Conservation (phyloP, 1,284 basidiomycete species). For the Ustilago hordei region DNA sequence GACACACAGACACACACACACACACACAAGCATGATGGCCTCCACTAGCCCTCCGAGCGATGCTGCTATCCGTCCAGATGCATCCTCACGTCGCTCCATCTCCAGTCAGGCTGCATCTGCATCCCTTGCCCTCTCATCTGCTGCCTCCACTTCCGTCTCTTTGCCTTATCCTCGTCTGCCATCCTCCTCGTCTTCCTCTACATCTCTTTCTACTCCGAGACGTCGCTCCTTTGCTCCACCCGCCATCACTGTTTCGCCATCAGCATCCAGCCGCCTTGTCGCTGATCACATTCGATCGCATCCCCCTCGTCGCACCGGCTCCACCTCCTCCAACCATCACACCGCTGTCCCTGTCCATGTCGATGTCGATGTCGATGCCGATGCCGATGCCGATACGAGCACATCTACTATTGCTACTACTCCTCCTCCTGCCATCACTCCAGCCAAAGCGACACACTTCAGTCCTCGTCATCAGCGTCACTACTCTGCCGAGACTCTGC, state of each 20-base stretch:
- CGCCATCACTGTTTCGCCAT: slow-evolving; percentile 1
- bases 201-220: slow-evolving; percentile 4
- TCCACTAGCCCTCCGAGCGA: slow-evolving; percentile 16
- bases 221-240: slow-evolving; percentile 17
- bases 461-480: slow-evolving; percentile 19
- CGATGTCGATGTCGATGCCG: neutral
- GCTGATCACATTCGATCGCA: neutral
- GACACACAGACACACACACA: neutral
- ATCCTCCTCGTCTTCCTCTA: slow-evolving; percentile 25
- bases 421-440: neutral
- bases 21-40: slow-evolving; percentile 11
- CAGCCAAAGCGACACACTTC: neutral
- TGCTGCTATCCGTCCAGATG: neutral
- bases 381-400: neutral
- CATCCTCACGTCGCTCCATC: slow-evolving; percentile 33
- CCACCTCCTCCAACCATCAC: slow-evolving; percentile 9
- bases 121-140: slow-evolving; percentile 14
- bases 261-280: neutral
- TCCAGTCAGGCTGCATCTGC: slow-evolving; percentile 43
- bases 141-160: slow-evolving; percentile 20
- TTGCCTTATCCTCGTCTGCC: slow-evolving; percentile 26
- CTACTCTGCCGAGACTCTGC: slow-evolving; percentile 44
- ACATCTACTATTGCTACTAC: neutral
- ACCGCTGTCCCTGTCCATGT: neutral
- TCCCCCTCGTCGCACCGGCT: neutral